Evolutionary conservation across 1,139 yeast genomes (phyloP).

Genomic region (Lodderomyces margitis): DNA sequence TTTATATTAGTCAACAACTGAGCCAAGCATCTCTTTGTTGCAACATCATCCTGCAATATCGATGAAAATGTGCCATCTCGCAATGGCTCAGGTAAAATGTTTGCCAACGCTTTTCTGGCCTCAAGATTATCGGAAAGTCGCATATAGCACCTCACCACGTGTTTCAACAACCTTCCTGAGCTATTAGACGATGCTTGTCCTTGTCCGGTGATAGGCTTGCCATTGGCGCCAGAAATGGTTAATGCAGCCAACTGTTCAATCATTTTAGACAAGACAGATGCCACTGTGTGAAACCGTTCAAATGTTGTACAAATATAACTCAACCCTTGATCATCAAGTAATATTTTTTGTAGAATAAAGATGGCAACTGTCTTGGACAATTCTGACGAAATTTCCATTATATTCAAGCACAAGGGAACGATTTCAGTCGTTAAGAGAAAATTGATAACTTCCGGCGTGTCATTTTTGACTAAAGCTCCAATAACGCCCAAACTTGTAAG

Average conservation of each 20-base stretch:
- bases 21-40: slow-evolving; percentile 83
- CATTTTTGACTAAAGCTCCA: slow-evolving; percentile 95
- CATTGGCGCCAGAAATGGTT: slow-evolving; percentile 11
- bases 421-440: slow-evolving; percentile 90
- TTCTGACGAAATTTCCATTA: slow-evolving; percentile 95
- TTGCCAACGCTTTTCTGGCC: slow-evolving; percentile 84
- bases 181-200: slow-evolving; percentile 27
- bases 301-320: slow-evolving; percentile 91
- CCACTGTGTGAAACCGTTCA: slow-evolving; percentile 92
- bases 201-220: slow-evolving; percentile 29
- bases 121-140: slow-evolving; percentile 87
- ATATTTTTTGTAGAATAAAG: slow-evolving; percentile 86
- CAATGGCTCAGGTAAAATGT: slow-evolving; percentile 81
- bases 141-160: slow-evolving; percentile 90
- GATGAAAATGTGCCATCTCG: slow-evolving; percentile 87
- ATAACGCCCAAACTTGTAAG: slow-evolving; percentile 93
- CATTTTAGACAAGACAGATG: slow-evolving; percentile 84
- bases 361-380: slow-evolving; percentile 95
- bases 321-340: slow-evolving; percentile 88
- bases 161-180: slow-evolving; percentile 84
- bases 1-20: slow-evolving; percentile 74
- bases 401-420: slow-evolving; percentile 88
- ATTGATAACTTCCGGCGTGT: slow-evolving; percentile 90
- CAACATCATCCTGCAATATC: slow-evolving; percentile 80
- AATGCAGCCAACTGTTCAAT: slow-evolving; percentile 64